Evolutionary conservation across 176 grass and related monocot genomes (phyloP).

Genomic region (Cenchrus fungigraminus): DNA sequence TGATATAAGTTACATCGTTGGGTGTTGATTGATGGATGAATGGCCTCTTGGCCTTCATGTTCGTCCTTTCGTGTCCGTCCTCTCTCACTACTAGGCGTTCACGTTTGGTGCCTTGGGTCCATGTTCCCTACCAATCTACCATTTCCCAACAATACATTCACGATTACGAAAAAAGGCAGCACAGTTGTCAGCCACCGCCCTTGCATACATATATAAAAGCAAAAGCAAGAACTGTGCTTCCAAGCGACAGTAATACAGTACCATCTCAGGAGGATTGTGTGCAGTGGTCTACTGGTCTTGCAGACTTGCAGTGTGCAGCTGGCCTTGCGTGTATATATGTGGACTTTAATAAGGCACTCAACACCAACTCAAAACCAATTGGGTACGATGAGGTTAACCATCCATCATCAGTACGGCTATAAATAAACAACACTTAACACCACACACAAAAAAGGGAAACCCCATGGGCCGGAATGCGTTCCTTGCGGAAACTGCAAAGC

Average conservation of each 20-base stretch:
- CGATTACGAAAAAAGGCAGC: neutral
- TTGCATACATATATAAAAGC: no score
- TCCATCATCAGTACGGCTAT: neutral
- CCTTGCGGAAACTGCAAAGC: constrained; percentile 18
- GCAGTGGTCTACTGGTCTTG: neutral
- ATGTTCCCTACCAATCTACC: no score
- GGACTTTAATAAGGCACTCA: neutral
- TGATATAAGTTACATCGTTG: no score
- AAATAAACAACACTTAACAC: no score
- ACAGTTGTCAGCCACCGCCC: neutral
- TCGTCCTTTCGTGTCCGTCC: no score
- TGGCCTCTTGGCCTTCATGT: no score
- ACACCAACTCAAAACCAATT: neutral
- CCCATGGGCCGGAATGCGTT: neutral
- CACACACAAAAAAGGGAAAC: neutral
- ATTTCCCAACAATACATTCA: no score
- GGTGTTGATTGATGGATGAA: no score
- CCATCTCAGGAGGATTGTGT: neutral
- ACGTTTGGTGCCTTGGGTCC: no score
- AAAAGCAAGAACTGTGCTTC: neutral
- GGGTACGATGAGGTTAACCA: neutral
- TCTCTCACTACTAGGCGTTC: neutral
- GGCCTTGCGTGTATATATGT: no score
- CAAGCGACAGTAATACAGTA: neutral
- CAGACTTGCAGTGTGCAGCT: neutral